These are phyloP conservation scores for Candida pseudoviswanathii DNA, from an alignment of 1,139 yeast genomes.

Conservation along the genomic window DNA sequence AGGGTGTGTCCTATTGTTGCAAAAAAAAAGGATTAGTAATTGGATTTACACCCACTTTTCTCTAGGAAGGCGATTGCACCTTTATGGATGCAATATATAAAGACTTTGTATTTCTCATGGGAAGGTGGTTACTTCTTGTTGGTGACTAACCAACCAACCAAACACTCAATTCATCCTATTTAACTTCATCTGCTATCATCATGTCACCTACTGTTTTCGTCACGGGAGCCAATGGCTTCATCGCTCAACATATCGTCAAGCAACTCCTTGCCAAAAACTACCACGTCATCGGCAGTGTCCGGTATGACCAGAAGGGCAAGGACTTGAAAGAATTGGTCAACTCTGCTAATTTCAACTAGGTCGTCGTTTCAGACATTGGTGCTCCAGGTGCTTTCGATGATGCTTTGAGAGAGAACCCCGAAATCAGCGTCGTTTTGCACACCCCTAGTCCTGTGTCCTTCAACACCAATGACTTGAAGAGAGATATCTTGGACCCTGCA, in stretches of 20 bases:
- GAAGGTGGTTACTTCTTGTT: too few relatives aligned
- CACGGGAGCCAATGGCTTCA: conserved; percentile 35
- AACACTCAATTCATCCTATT: neutral
- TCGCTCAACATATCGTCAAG: conserved; percentile 32
- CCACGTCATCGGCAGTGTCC: conserved; percentile 38
- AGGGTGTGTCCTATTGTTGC: too few relatives aligned
- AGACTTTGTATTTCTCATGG: too few relatives aligned
- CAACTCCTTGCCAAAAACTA: conserved; percentile 28
- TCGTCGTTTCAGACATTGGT: conserved; percentile 28
- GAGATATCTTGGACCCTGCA: conserved; percentile 33
- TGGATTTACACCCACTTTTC: too few relatives aligned
- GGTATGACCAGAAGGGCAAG: conserved; percentile 31
- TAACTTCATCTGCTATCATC: neutral
- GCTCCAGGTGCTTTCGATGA: conserved; percentile 31
- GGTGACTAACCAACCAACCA: too few relatives aligned
- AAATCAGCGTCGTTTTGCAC: conserved; percentile 30
- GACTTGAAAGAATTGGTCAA: conserved; percentile 19
- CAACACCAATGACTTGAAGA: conserved; percentile 25
- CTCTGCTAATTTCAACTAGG: conserved; percentile 28
- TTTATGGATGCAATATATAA: too few relatives aligned
- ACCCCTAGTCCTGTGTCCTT: conserved; percentile 36
- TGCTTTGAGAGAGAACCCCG: conserved; percentile 29
- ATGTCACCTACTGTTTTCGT: conserved; percentile 15
- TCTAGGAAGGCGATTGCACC: too few relatives aligned
- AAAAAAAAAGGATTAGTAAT: too few relatives aligned